phyloP scores from a whole-genome alignment of 1,139 yeast species.

The Sugiyamaella neomexicana region DNA sequence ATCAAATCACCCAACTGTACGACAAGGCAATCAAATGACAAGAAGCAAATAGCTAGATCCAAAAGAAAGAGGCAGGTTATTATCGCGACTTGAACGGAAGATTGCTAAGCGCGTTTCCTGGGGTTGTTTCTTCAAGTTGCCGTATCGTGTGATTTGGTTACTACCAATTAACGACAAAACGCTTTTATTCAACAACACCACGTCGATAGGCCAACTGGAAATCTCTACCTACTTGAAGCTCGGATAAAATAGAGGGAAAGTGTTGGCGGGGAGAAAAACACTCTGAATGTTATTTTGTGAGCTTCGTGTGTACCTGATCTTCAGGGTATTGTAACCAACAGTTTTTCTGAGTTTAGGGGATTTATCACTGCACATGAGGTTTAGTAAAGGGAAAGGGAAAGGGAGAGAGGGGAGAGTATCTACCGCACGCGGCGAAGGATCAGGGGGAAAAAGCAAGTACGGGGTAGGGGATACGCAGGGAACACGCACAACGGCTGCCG shows the following conservation, averaged over 20 bases:
- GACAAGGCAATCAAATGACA: too few relatives aligned
- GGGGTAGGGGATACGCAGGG: neutral
- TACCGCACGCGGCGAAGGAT: conserved; percentile 4
- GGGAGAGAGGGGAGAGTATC: neutral
- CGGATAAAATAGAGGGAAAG: neutral
- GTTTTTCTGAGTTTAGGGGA: conserved; percentile 10
- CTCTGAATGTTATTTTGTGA: neutral
- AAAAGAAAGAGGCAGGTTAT: too few relatives aligned
- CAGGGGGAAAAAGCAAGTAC: neutral
- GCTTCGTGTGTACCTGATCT: conserved; percentile 18
- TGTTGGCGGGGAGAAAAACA: too few relatives aligned
- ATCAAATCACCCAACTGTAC: too few relatives aligned
- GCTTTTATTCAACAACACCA: too few relatives aligned
- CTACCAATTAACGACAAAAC: too few relatives aligned
- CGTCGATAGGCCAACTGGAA: neutral
- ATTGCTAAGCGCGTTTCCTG: too few relatives aligned
- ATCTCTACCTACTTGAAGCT: neutral
- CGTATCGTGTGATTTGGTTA: too few relatives aligned
- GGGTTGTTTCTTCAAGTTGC: too few relatives aligned
- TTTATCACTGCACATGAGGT: neutral
- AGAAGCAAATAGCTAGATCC: too few relatives aligned
- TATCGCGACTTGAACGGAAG: too few relatives aligned
- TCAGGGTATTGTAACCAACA: conserved; percentile 15
- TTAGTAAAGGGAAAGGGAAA: neutral
- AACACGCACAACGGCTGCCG: too few relatives aligned